A percentile compares a stretch with the other conserved stretches of the same genome.
Evolutionary conservation across 371 early-diverging fungal genomes (phyloP).

Genomic region (Batkoa obscura): DNA sequence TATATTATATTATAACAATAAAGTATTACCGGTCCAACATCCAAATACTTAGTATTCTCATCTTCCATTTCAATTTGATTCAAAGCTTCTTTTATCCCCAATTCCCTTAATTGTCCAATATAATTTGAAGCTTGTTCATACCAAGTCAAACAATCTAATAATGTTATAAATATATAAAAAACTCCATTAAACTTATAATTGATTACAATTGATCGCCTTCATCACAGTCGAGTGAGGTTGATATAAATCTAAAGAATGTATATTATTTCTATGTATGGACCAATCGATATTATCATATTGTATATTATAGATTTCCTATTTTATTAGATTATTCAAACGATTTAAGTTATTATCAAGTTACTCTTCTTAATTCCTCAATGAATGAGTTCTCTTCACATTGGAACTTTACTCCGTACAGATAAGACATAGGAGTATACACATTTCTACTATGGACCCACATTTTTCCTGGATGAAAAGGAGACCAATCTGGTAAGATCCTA

Average conservation of each 20-base stretch:
- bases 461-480: slow-evolving; percentile 77
- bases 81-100: slow-evolving; percentile 52
- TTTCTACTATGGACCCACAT: slow-evolving; percentile 85
- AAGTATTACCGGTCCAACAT: slow-evolving; percentile 58
- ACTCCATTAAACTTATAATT: slow-evolving; percentile 5
- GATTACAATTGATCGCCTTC: slow-evolving; percentile 45
- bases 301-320: slow-evolving; percentile 63
- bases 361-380: slow-evolving; percentile 44
- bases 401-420: slow-evolving; percentile 57
- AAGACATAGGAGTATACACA: slow-evolving; percentile 89
- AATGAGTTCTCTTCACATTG: slow-evolving; percentile 38
- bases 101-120: slow-evolving; percentile 31
- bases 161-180: neutral
- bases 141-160: slow-evolving; percentile 24
- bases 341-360: neutral
- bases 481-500: slow-evolving; percentile 58
- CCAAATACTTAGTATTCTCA: slow-evolving; percentile 68
- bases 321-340: neutral
- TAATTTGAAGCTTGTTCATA: slow-evolving; percentile 38
- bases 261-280: slow-evolving; percentile 59
- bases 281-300: slow-evolving; percentile 72
- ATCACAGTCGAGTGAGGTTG: slow-evolving; percentile 62
- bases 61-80: slow-evolving; percentile 75
- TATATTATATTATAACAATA: neutral
- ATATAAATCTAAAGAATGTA: slow-evolving; percentile 65